Evolutionary conservation across 2,329 filamentous ascomycete genomes (phyloP).

Genomic region (Phaeophleospora eucalypticola): DNA sequence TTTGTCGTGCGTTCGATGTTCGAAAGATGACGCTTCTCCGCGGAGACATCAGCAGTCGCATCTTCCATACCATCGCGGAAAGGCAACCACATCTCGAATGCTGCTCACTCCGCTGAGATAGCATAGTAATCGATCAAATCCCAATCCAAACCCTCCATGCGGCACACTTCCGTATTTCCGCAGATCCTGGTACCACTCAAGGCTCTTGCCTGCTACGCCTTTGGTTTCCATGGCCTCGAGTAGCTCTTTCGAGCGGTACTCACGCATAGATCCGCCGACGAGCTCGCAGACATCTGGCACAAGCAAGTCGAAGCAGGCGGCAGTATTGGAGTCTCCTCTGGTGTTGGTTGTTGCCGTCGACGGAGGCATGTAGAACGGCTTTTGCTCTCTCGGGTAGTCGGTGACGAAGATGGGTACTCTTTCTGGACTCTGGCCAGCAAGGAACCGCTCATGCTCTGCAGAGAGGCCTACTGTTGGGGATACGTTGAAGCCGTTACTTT

Average conservation of each 20-base stretch:
- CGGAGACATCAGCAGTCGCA: constrained; percentile 27
- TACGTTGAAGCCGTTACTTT: constrained; percentile 42
- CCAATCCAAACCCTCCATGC: constrained; percentile 85
- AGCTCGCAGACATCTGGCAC: constrained; percentile 83
- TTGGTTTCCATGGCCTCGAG: constrained; percentile 66
- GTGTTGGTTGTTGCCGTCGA: constrained; percentile 33
- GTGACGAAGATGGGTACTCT: constrained; percentile 80
- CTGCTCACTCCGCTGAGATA: constrained; percentile 79
- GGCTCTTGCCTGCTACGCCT: constrained; percentile 48
- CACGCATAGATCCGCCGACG: constrained; percentile 83
- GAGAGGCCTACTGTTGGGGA: constrained; percentile 72
- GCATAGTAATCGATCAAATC: constrained; percentile 80
- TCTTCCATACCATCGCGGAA: constrained; percentile 66
- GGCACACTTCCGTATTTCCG: constrained; percentile 87
- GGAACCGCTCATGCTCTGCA: constrained; percentile 86
- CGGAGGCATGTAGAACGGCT: constrained; percentile 85
- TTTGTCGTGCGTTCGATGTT: neutral
- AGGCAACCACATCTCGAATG: constrained; percentile 79
- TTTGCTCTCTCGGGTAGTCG: constrained; percentile 81
- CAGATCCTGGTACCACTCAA: constrained; percentile 86
- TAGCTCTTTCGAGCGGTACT: constrained; percentile 67
- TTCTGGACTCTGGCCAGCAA: constrained; percentile 65
- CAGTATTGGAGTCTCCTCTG: constrained; percentile 49
- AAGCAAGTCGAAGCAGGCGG: constrained; percentile 86
- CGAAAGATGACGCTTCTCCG: neutral